Evolutionary conservation across 768 basidiomycete genomes (phyloP).

Genomic region (Leccinum incarnatum): DNA sequence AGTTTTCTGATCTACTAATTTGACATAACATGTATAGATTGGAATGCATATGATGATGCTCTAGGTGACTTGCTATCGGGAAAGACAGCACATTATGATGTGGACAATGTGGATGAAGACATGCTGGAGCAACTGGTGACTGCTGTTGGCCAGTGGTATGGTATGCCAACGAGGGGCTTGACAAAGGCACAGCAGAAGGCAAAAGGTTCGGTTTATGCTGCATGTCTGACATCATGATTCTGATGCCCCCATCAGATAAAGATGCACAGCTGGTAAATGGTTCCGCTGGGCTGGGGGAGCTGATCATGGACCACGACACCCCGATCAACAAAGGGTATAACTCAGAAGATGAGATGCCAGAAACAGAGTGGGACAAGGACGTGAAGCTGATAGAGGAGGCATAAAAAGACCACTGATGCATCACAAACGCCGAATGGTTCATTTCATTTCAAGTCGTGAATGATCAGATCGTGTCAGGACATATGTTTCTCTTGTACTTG

Average conservation of each 20-base stretch:
- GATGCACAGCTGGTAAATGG: neutral
- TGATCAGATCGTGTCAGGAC: neutral
- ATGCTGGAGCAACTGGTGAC: neutral
- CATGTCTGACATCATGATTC: neutral
- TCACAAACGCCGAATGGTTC: neutral
- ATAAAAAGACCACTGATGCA: neutral
- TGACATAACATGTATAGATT: neutral
- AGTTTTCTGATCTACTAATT: neutral
- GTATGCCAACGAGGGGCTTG: neutral
- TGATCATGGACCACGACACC: neutral
- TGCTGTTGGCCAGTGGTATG: neutral
- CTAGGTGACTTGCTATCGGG: neutral
- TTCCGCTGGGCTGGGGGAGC: neutral
- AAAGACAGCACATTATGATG: neutral
- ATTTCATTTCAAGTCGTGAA: neutral
- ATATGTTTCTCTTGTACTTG: neutral
- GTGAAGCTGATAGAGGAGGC: neutral
- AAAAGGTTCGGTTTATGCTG: neutral
- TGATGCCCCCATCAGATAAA: neutral
- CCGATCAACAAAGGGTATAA: neutral
- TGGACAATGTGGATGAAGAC: neutral
- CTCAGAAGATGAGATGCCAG: neutral
- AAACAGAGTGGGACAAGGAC: neutral
- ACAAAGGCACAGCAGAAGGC: neutral
- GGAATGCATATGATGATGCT: neutral